Evolutionary conservation across 176 grass and related monocot species (phyloP).

Genomic region (Avena atlantica): DNA sequence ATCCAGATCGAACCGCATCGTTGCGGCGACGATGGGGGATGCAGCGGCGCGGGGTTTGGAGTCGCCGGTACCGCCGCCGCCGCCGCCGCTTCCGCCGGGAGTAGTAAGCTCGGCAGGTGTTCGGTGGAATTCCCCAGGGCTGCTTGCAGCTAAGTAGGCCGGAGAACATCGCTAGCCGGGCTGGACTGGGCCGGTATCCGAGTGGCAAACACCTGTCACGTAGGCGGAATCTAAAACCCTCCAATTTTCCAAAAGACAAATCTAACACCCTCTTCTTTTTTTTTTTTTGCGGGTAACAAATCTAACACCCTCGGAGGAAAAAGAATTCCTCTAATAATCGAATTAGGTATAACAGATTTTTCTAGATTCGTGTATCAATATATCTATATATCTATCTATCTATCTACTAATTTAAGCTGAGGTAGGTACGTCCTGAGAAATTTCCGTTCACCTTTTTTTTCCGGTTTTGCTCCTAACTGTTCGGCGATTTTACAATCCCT

Average conservation of each 20-base stretch:
- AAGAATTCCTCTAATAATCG: too few relatives aligned
- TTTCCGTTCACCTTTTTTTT: too few relatives aligned
- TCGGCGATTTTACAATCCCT: too few relatives aligned
- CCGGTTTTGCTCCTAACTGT: too few relatives aligned
- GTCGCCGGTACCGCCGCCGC: not conserved
- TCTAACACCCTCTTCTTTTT: too few relatives aligned
- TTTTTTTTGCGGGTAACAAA: too few relatives aligned
- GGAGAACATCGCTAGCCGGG: not conserved
- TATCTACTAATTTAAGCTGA: too few relatives aligned
- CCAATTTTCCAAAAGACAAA: not conserved
- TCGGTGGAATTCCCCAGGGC: slow-evolving; percentile 21
- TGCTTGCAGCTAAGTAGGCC: slow-evolving; percentile 13
- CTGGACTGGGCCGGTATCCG: not conserved
- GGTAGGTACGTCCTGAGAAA: too few relatives aligned
- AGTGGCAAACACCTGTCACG: not conserved
- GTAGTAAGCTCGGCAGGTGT: slow-evolving; percentile 32
- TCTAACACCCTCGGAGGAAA: too few relatives aligned
- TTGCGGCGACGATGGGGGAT: not conserved
- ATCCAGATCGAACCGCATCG: slow-evolving; percentile 75
- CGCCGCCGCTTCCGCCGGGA: slow-evolving; percentile 29
- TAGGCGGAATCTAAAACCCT: not conserved
- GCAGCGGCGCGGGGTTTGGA: not conserved
- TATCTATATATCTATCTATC: too few relatives aligned
- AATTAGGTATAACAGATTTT: too few relatives aligned
- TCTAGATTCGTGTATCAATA: too few relatives aligned